Conservation (phyloP, 2,329 filamentous ascomycete genomes). For the Parascedosporium putredinis region DNA sequence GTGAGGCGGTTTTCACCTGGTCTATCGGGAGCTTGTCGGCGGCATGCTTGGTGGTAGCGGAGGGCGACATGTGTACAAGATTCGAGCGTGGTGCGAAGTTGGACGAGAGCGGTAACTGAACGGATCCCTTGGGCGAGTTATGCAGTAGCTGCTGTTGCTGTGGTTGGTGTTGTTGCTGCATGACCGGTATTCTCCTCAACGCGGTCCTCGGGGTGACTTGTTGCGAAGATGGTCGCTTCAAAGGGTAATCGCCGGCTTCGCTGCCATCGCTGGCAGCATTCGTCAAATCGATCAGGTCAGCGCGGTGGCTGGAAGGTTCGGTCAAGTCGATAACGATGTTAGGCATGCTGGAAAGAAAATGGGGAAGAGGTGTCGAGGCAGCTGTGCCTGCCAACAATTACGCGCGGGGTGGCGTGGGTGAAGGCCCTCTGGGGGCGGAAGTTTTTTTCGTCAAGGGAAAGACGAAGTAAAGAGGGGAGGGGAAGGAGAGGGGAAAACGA, state of each 20-base stretch:
- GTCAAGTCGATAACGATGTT: slow-evolving; percentile 1
- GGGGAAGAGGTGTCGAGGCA: neutral
- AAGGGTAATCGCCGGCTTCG: neutral
- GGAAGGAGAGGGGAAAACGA: neutral
- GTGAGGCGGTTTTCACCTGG: neutral
- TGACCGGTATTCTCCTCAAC: neutral
- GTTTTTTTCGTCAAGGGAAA: neutral
- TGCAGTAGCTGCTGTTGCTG: no score
- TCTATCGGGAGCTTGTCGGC: neutral
- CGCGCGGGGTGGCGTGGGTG: neutral
- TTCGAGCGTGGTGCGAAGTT: neutral
- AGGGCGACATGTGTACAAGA: neutral
- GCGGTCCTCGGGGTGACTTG: neutral
- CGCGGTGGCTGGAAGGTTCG: neutral
- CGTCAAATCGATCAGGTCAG: neutral
- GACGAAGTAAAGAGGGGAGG: neutral
- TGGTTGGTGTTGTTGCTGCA: no score
- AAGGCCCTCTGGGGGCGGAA: neutral
- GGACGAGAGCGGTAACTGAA: neutral
- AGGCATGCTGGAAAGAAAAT: neutral
- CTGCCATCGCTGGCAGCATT: neutral
- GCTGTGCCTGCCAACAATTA: no score
- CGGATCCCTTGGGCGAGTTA: neutral
- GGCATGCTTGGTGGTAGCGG: neutral
- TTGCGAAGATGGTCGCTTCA: neutral